phyloP scores from a whole-genome alignment of 129 eudicot genomes.

The Flaveria linearis region DNA sequence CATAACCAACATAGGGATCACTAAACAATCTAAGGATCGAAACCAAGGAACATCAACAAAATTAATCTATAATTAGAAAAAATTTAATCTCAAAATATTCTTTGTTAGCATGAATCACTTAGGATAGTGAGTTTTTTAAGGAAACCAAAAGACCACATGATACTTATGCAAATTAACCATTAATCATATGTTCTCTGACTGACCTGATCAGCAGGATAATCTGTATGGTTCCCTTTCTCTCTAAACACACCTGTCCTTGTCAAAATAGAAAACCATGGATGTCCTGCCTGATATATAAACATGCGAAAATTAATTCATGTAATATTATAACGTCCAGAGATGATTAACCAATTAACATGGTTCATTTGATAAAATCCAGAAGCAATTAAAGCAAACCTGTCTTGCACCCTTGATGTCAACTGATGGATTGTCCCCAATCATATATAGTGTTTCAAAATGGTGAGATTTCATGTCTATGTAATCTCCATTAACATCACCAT shows the following conservation, averaged over 20 bases:
- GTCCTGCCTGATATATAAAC: slow-evolving; percentile 63
- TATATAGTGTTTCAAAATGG: slow-evolving; percentile 58
- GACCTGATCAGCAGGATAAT: slow-evolving; percentile 74
- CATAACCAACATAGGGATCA: background rate
- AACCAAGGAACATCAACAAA: background rate
- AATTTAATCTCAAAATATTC: background rate
- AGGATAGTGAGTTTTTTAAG: background rate
- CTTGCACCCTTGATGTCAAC: slow-evolving; percentile 92
- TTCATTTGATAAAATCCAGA: background rate
- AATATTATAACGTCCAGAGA: background rate
- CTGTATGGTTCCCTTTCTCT: slow-evolving; percentile 62
- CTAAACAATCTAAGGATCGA: background rate
- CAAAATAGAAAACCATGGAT: slow-evolving; percentile 86
- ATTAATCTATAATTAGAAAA: background rate
- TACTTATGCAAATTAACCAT: background rate
- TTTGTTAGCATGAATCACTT: background rate
- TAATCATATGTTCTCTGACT: slow-evolving; percentile 10
- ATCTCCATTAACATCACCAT: slow-evolving; percentile 22
- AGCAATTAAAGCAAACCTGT: slow-evolving; percentile 49
- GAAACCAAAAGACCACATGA: background rate
- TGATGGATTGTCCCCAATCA: slow-evolving; percentile 89
- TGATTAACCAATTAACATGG: slow-evolving; percentile 9
- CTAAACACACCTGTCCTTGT: slow-evolving; percentile 81
- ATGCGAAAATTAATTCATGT: background rate
- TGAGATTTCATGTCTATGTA: slow-evolving; percentile 21